Evolutionary conservation across 768 basidiomycete genomes (phyloP).

Genomic region (Sistotremastrum niveocremeum): DNA sequence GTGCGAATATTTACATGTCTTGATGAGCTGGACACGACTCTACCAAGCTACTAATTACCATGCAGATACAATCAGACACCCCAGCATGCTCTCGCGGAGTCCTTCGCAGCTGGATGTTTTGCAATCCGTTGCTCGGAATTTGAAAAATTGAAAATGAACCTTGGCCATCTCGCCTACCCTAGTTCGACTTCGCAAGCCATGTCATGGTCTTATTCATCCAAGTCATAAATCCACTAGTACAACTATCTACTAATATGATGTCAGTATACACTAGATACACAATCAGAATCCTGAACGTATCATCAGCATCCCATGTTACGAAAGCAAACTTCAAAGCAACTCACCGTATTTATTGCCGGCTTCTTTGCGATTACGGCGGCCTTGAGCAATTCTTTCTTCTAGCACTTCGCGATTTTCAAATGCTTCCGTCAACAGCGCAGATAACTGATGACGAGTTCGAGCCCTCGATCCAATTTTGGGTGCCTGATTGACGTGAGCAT

Average conservation of each 20-base stretch:
- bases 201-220: too few species aligned
- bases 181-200: too few species aligned
- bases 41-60: too few species aligned
- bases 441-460: conserved; percentile 61
- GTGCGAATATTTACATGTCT: too few species aligned
- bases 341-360: conserved; percentile 86
- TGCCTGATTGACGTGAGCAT: conserved; percentile 28
- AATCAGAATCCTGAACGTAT: neutral
- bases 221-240: too few species aligned
- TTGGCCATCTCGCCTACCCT: too few species aligned
- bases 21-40: too few species aligned
- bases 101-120: too few species aligned
- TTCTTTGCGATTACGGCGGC: conserved; percentile 71
- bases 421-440: conserved; percentile 69
- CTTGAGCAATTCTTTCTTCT: conserved; percentile 77
- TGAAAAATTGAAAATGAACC: too few species aligned
- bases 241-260: neutral
- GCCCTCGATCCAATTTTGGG: conserved; percentile 61
- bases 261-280: neutral
- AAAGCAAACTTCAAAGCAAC: conserved; percentile 5
- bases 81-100: too few species aligned
- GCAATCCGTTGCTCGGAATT: too few species aligned
- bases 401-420: conserved; percentile 71
- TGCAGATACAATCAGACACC: too few species aligned
- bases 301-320: neutral